Evolutionary conservation across 106 monocot genomes (phyloP), one percentile per base, ranked within the genome.

Genomic region (Phalaenopsis aphrodite): DNA sequence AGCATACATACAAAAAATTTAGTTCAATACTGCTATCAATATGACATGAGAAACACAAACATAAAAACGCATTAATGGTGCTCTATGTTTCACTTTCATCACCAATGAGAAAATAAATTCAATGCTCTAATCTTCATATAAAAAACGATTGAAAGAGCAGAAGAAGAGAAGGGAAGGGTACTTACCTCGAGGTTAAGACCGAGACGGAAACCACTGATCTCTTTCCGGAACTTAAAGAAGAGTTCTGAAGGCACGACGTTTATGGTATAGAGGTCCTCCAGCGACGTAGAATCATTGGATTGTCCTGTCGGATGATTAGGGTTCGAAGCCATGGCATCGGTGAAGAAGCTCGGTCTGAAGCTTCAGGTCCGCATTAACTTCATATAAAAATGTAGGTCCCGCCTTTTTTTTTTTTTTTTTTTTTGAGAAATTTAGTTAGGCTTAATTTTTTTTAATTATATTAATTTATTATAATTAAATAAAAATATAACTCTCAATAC

Each of bases 201-300:
- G 52, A 92, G 24, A 49, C 92, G 87, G 66, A 92, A 68, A 3
- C 81, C 86, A 66, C 83, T 38, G 77, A 86, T n/a, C 84, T 92
- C 86, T 82, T 90, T 92, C 78, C 92, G 89, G 81, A 92, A 92
- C 83, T 92, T 92, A 89, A 92, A 74, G 86, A 83, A 88, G 46
- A 92, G 86, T 72, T 92, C 92, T 14, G 92, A 89, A 10, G 92
- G 92, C 36, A 92, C 71, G 45, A 90, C 78, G 79, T 92, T 90
- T 52, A 92, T 92, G 79, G 80, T 80, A 87, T 88, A 92, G 24
- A 87, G 87, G 73, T 92, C 89, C 43, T 92, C 88, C 2, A 92
- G 5, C 5, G 90, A 79, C 41, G 83, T 72, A 19, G 85, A 73
- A 18, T 49, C 23, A 10, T 36, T 52, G 4, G 47, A 5, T 49